Evolutionary conservation across 768 basidiomycete species (phyloP).

Genomic region (Collybia nuda): DNA sequence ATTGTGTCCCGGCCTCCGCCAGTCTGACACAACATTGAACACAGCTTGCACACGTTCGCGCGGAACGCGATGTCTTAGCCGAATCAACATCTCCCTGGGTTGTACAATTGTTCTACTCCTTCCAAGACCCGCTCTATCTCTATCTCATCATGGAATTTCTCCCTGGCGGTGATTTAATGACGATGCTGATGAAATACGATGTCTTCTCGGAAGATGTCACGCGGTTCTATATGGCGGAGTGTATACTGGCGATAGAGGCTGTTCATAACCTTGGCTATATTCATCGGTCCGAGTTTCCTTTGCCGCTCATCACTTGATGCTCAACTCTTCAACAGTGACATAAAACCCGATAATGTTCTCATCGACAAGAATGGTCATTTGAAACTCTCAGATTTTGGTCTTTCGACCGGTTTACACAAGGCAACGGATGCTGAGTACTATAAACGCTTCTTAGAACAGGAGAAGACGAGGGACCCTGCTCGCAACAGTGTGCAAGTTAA

Average conservation of each 20-base stretch:
- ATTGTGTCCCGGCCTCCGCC: background rate
- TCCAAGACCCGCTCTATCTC: conserved; percentile 93
- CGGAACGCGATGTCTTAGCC: conserved; percentile 93
- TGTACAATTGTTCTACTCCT: conserved; percentile 96
- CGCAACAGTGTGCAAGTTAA: conserved; percentile 98
- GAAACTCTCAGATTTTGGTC: conserved; percentile 97
- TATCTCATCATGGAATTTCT: conserved; percentile 93
- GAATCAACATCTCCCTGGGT: conserved; percentile 98
- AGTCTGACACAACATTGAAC: conserved; percentile 1
- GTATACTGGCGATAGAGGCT: conserved; percentile 95
- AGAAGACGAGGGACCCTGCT: conserved; percentile 60
- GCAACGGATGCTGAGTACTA: conserved; percentile 93
- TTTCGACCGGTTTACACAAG: conserved; percentile 97
- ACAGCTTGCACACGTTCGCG: conserved; percentile 95
- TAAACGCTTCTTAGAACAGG: conserved; percentile 83
- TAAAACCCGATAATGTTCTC: conserved; percentile 98
- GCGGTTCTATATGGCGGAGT: conserved; percentile 99
- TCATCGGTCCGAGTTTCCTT: conserved; percentile 67
- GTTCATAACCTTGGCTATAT: conserved; percentile 99
- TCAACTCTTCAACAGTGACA: conserved; percentile 61
- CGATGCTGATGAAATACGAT: conserved; percentile 99
- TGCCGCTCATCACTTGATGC: background rate
- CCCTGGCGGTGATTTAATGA: conserved; percentile 97
- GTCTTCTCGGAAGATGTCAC: conserved; percentile 98
- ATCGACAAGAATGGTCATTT: conserved; percentile 97